These are phyloP conservation scores for Suillus placidus DNA, from an alignment of 768 basidiomycete species.

Conservation along the genomic window DNA sequence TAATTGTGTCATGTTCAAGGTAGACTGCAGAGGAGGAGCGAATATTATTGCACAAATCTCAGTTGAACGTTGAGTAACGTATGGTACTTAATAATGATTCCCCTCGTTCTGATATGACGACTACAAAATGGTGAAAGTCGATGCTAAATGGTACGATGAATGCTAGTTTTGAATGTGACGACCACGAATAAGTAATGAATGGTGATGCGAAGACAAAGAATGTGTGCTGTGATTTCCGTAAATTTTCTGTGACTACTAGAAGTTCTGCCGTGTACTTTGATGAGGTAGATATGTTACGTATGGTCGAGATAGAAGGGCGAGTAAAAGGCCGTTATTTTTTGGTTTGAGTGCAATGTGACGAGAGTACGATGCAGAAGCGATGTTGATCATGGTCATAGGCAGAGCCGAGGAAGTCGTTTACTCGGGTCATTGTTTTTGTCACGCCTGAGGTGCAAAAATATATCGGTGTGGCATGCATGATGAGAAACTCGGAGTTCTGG, in stretches of 20 bases:
- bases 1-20: background rate
- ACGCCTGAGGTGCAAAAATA: constrained; percentile 9
- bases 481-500: constrained; percentile 4
- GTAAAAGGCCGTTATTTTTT: constrained; percentile 28
- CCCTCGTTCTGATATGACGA: constrained; percentile 16
- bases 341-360: constrained; percentile 18
- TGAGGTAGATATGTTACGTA: constrained; percentile 41
- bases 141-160: constrained; percentile 25
- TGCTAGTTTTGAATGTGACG: constrained; percentile 28
- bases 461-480: constrained; percentile 11
- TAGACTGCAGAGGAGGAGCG: background rate
- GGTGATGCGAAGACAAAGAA: constrained; percentile 26
- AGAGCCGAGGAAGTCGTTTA: constrained; percentile 24
- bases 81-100: constrained; percentile 18
- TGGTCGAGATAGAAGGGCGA: constrained; percentile 31
- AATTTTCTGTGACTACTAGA: constrained; percentile 32
- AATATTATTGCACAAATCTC: background rate
- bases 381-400: constrained; percentile 24
- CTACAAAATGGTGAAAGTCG: constrained; percentile 23
- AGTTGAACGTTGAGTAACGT: background rate
- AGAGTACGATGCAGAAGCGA: constrained; percentile 22
- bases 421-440: constrained; percentile 18
- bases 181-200: constrained; percentile 37
- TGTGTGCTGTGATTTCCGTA: constrained; percentile 37
- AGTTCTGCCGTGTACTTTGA: constrained; percentile 31